Evolutionary conservation across 495 filamentous ascomycete genomes (phyloP).

Genomic region (Lophiotrema nucula): DNA sequence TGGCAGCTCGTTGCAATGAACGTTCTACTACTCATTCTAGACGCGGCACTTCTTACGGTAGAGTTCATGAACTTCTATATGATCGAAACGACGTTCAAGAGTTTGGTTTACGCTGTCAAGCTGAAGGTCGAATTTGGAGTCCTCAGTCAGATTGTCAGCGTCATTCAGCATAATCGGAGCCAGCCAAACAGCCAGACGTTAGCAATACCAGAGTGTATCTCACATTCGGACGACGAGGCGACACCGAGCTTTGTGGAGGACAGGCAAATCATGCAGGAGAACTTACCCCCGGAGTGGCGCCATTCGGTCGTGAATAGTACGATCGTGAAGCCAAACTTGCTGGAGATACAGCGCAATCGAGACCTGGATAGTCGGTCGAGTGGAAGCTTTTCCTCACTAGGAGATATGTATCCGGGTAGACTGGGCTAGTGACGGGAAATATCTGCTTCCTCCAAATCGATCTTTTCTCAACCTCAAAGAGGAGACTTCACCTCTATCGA

Average conservation of each 20-base stretch:
- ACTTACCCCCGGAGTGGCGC: neutral
- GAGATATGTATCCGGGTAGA: too few relatives aligned
- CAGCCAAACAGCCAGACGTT: neutral
- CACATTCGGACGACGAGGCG: neutral
- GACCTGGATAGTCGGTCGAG: too few relatives aligned
- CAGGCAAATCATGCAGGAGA: neutral
- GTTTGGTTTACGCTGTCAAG: conserved; percentile 63
- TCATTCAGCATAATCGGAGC: conserved; percentile 24
- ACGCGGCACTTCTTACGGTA: conserved; percentile 55
- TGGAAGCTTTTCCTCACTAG: too few relatives aligned
- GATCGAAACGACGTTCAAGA: conserved; percentile 59
- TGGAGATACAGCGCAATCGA: neutral
- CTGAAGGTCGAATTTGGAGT: conserved; percentile 65
- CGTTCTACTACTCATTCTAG: conserved; percentile 53
- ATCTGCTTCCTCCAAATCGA: too few relatives aligned
- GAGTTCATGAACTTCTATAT: conserved; percentile 57
- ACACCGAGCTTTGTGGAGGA: neutral
- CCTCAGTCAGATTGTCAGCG: conserved; percentile 44
- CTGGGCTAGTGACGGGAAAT: too few relatives aligned
- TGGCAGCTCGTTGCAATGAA: conserved; percentile 60
- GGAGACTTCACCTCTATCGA: too few relatives aligned
- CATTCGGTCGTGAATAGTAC: neutral
- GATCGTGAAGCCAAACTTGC: neutral
- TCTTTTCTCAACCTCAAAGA: too few relatives aligned
- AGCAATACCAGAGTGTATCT: neutral